Percentiles rank a stretch among this genome's conserved stretches.
phyloP scores from a whole-genome alignment of 169 alveolate genomes.

The Toxoplasma gondii region DNA sequence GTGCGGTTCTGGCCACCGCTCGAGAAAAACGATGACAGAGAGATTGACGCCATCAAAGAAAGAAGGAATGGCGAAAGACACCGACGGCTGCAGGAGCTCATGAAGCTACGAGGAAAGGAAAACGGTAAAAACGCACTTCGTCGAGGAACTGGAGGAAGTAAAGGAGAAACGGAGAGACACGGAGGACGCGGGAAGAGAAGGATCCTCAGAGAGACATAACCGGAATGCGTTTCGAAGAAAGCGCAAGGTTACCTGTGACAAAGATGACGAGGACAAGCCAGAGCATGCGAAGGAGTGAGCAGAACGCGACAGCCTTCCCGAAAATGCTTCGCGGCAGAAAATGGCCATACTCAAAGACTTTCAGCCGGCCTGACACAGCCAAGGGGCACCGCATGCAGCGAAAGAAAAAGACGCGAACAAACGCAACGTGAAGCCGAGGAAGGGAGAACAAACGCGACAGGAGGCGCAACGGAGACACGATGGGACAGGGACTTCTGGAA shows the following conservation, averaged over 20 bases:
- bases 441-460: too few relatives aligned
- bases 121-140: too few relatives aligned
- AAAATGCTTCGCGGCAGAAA: conserved; percentile 79
- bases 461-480: too few relatives aligned
- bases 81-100: too few relatives aligned
- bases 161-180: not conserved
- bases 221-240: too few relatives aligned
- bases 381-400: not conserved
- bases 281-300: conserved; percentile 88
- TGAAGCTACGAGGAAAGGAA: too few relatives aligned
- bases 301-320: conserved; percentile 80
- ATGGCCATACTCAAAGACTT: conserved; percentile 86
- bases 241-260: conserved; percentile 46
- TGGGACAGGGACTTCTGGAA: not conserved
- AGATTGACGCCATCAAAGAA: too few relatives aligned
- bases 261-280: conserved; percentile 71
- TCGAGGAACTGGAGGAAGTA: too few relatives aligned
- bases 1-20: too few relatives aligned
- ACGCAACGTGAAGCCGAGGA: not conserved
- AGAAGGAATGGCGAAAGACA: too few relatives aligned
- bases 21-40: too few relatives aligned
- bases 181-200: not conserved
- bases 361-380: conserved; percentile 79
- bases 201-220: not conserved
- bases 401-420: not conserved